These are phyloP conservation scores for Larix kaempferi DNA, from an alignment of 75 land plant species.

Conservation along the genomic window DNA sequence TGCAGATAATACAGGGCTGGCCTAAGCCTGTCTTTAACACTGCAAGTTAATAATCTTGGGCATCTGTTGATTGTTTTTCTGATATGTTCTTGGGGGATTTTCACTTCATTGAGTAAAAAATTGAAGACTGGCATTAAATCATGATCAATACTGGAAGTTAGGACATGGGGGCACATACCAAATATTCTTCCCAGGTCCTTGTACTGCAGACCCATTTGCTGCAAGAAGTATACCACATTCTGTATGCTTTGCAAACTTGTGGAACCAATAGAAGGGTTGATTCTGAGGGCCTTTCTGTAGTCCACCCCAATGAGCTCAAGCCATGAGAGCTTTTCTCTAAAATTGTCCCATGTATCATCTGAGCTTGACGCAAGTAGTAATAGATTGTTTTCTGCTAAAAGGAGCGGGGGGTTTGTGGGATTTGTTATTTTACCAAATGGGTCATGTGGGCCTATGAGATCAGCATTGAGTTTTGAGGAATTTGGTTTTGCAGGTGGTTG, in stretches of 20 bases:
- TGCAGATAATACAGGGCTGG: slow-evolving; percentile 68
- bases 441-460: no score
- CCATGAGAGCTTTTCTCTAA: no score
- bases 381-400: no score
- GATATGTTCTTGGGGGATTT: slow-evolving; percentile 34
- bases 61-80: slow-evolving; percentile 61
- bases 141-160: slow-evolving; percentile 39
- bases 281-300: slow-evolving; percentile 39
- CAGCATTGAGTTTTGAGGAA: no score
- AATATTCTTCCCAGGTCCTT: slow-evolving; percentile 53
- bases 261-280: slow-evolving; percentile 48
- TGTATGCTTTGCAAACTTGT: slow-evolving; percentile 54
- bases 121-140: slow-evolving; percentile 56
- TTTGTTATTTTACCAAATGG: no score
- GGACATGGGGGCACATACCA: slow-evolving; percentile 61
- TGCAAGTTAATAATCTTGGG: slow-evolving; percentile 57
- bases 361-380: no score
- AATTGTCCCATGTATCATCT: no score
- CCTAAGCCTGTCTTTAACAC: slow-evolving; percentile 62
- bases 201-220: slow-evolving; percentile 51
- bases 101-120: slow-evolving; percentile 48
- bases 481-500: no score
- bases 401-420: no score
- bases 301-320: slow-evolving; percentile 73
- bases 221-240: slow-evolving; percentile 50